A percentile compares a stretch with the other conserved stretches of the same genome.
Conservation (phyloP, 2,329 filamentous ascomycete genomes). For the Fusarium decemcellulare region DNA sequence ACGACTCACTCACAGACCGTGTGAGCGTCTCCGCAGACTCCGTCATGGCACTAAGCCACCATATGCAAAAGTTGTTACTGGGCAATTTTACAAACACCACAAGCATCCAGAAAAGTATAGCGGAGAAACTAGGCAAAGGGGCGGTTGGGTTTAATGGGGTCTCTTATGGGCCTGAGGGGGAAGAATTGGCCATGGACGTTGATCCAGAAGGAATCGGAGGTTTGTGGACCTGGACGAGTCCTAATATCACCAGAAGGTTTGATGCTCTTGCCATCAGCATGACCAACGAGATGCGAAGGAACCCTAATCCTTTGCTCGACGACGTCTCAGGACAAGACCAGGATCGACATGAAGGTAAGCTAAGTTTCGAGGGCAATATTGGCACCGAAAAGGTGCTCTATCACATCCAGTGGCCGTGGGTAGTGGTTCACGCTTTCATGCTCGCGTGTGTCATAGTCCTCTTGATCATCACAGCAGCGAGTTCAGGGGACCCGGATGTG, state of each 20-base stretch:
- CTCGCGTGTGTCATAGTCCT: constrained; percentile 3
- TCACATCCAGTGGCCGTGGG: constrained; percentile 20
- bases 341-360: background rate
- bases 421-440: constrained; percentile 10
- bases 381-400: constrained; percentile 6
- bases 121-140: constrained; percentile 12
- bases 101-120: background rate
- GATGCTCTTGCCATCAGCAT: constrained; percentile 19
- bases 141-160: constrained; percentile 18
- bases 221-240: constrained; percentile 15
- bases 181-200: no score
- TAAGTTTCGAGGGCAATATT: constrained; percentile 8
- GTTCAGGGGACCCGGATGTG: background rate
- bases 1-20: background rate
- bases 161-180: background rate
- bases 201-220: constrained; percentile 6
- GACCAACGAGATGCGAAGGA: constrained; percentile 25
- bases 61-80: constrained; percentile 9
- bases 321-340: constrained; percentile 4
- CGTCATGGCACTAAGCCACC: constrained; percentile 13
- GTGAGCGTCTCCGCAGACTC: background rate
- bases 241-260: constrained; percentile 17
- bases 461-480: background rate
- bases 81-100: background rate
- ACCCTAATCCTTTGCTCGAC: background rate